Percentiles rank a stretch among this genome's conserved stretches.
phyloP scores from a whole-genome alignment of 441 rosid species.

The Codiaeum variegatum region DNA sequence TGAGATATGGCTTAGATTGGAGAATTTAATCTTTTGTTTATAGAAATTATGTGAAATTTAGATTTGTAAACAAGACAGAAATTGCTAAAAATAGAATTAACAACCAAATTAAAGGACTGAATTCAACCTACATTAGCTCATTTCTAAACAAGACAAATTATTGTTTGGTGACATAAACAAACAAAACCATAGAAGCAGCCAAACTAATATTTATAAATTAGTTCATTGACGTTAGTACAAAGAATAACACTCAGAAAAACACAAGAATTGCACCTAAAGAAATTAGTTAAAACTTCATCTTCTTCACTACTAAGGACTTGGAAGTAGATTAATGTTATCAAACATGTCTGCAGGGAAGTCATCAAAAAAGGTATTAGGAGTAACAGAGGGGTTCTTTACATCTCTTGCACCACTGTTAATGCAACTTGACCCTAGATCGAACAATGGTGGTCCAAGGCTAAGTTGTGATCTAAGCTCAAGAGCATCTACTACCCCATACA shows the following conservation, averaged over 20 bases:
- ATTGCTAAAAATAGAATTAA: no score
- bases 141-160: no score
- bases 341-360: conserved; percentile 75
- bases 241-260: conserved; percentile 4
- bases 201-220: background rate
- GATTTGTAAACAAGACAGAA: no score
- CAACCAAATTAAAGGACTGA: no score
- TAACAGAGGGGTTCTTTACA: conserved; percentile 23
- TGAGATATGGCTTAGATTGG: no score
- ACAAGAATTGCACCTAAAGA: background rate
- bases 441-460: conserved; percentile 37
- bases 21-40: no score
- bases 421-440: conserved; percentile 35
- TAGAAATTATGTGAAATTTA: no score
- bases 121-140: no score
- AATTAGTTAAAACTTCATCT: conserved; percentile 9
- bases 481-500: conserved; percentile 45
- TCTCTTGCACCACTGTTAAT: conserved; percentile 24
- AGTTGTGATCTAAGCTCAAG: conserved; percentile 38
- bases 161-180: background rate
- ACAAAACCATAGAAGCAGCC: background rate
- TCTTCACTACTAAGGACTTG: conserved; percentile 32
- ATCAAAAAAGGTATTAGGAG: conserved; percentile 54
- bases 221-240: conserved; percentile 2
- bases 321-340: conserved; percentile 56